phyloP scores from a whole-genome alignment of 169 alveolate genomes.

The Cryptosporidium tyzzeri region DNA sequence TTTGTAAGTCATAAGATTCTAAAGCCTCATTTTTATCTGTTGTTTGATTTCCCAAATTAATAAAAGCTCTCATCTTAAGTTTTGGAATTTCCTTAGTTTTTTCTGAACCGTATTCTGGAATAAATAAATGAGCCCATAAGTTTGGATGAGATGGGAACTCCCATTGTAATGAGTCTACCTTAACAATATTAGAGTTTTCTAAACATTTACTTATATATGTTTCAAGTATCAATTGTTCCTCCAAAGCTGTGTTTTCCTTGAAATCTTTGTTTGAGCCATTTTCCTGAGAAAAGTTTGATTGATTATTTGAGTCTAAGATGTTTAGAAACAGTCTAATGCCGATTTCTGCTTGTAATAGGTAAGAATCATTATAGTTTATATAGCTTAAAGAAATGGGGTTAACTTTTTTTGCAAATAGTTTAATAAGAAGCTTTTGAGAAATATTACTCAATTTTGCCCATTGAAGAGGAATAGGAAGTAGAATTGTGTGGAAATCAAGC shows the following conservation, averaged over 20 bases:
- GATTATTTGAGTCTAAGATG: background rate
- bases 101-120: background rate
- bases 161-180: slow-evolving; percentile 44
- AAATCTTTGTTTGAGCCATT: background rate
- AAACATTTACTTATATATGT: slow-evolving; percentile 60
- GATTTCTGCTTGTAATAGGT: slow-evolving; percentile 59
- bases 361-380: slow-evolving; percentile 42
- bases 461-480: slow-evolving; percentile 67
- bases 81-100: background rate
- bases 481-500: slow-evolving; percentile 62
- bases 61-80: background rate
- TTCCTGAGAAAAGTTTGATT: slow-evolving; percentile 6
- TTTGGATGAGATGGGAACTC: slow-evolving; percentile 72
- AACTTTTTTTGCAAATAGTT: slow-evolving; percentile 23
- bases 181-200: slow-evolving; percentile 31
- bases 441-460: slow-evolving; percentile 51
- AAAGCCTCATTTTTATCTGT: background rate
- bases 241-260: background rate
- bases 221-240: slow-evolving; percentile 33
- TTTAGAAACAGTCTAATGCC: slow-evolving; percentile 56
- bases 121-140: slow-evolving; percentile 50
- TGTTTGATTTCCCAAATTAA: background rate
- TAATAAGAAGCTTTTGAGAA: slow-evolving; percentile 24
- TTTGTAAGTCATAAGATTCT: background rate
- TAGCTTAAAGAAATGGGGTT: slow-evolving; percentile 33